Evolutionary conservation across 306 rosid species (phyloP).

Genomic region (Geum urbanum): DNA sequence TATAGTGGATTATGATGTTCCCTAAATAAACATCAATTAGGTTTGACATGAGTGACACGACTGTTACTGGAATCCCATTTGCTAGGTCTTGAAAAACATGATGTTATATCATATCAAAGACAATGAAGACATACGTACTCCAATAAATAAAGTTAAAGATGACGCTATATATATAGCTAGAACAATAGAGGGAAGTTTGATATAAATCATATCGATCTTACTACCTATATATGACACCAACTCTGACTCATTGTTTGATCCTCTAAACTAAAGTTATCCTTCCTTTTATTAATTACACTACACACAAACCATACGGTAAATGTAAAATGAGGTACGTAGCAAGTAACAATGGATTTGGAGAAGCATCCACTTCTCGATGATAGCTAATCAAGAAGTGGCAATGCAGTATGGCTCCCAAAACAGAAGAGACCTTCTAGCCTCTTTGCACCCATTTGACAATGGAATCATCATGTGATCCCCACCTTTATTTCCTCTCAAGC

Average conservation of each 20-base stretch:
- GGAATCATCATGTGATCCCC: slow-evolving; percentile 53
- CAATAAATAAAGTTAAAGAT: slow-evolving; percentile 43
- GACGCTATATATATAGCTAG: slow-evolving; percentile 26
- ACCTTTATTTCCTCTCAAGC: slow-evolving; percentile 55
- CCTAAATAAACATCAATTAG: slow-evolving; percentile 42
- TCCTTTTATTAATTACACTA: slow-evolving; percentile 41
- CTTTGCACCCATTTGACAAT: slow-evolving; percentile 63
- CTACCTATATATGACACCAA: slow-evolving; percentile 13
- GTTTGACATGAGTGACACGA: slow-evolving; percentile 42
- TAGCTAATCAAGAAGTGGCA: slow-evolving; percentile 63
- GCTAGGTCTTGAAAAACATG: slow-evolving; percentile 18
- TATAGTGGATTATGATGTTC: slow-evolving; percentile 53
- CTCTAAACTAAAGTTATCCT: slow-evolving; percentile 32
- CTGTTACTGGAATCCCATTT: slow-evolving; percentile 44
- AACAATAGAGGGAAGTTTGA: slow-evolving; percentile 6
- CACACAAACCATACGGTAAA: slow-evolving; percentile 19
- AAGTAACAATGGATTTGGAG: slow-evolving; percentile 35
- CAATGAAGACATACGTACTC: slow-evolving; percentile 15
- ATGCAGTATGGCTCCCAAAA: slow-evolving; percentile 76
- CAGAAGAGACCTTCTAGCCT: slow-evolving; percentile 60
- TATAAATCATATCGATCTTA: not conserved
- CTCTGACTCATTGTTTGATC: slow-evolving; percentile 16
- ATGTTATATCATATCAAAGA: not conserved
- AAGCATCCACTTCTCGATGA: not conserved
- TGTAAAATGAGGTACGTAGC: slow-evolving; percentile 23